Base-by-base conservation (phyloP, 768 basidiomycete species). In the Amanita phalloides region DNA sequence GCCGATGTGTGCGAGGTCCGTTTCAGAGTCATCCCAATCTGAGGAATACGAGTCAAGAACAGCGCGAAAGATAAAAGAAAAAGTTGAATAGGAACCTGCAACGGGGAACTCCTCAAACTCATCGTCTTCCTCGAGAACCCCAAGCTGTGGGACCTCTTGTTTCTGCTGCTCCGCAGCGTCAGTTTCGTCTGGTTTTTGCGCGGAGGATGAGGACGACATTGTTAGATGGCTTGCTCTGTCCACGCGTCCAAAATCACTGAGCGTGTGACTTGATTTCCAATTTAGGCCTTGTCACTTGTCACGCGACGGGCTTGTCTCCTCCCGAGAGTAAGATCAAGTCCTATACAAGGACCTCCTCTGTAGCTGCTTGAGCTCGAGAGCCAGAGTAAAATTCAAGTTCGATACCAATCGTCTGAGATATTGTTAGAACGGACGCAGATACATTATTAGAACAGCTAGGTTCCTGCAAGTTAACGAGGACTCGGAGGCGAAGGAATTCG, bases 121-220 rank as follows among this genome's bases (percentile, higher is more conserved):
- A 64, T 97, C 93, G 64, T 97, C 93, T 64, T 97, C 93, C 62
- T 97, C 93, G 6, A 97, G 71, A n/a, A 92, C 84, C 38, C 92
- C 90, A 0, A 95, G 77, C 61, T 86, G 81, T 4, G 80, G 79
- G 44, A 77, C 75, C 1, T 69, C 68, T 53, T 77, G 73, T 33
- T 74, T 71, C 50, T 71, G 65, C 53, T 71, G 66, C 44, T 74
- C 72, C 23, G 67, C 61, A 25, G 61, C 17, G 49, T 74, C 73
- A 3, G 64, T 44, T 36, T 53, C 63, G 39, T 75, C 72, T 5
- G 69, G 57, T 62, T 82, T 82, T 10, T 6, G 25, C 6, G 50
- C 3, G 48, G 81, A 71, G 36, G 72, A 66, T 33, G 76, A 74
- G 26, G 76, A 60, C 39, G 75, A 61, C 46, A 75, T 65, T 36